phyloP scores from a whole-genome alignment of 2,329 filamentous ascomycete species.

The Colletotrichum destructivum region DNA sequence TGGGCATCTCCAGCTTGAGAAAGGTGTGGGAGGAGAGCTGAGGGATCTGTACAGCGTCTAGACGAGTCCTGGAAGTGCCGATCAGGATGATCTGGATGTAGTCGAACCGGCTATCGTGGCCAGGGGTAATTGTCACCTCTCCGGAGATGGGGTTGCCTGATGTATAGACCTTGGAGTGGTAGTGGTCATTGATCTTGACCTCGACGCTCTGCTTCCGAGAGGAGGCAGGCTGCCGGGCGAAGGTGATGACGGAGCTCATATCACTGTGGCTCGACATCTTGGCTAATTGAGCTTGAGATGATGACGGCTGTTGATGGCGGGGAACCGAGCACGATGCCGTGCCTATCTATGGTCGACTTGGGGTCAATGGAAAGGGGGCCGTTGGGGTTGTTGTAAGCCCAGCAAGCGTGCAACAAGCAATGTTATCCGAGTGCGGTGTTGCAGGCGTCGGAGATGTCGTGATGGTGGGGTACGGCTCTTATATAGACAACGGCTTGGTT shows the following conservation, averaged over 20 bases:
- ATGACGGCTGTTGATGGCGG: neutral
- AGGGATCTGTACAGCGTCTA: conserved; percentile 66
- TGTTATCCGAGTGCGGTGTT: neutral
- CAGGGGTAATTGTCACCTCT: conserved; percentile 61
- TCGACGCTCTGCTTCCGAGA: conserved; percentile 56
- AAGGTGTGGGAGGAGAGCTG: conserved; percentile 67
- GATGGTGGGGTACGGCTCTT: conserved; percentile 12
- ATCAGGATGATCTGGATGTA: conserved; percentile 67
- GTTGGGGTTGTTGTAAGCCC: conserved; percentile 8
- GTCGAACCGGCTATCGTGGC: conserved; percentile 65
- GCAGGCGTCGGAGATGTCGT: neutral
- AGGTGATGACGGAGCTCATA: conserved; percentile 42
- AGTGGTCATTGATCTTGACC: conserved; percentile 68
- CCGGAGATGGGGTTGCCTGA: conserved; percentile 67
- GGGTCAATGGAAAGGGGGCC: neutral
- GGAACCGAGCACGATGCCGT: neutral
- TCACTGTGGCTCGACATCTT: conserved; percentile 43
- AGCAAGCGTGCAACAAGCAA: conserved; percentile 22
- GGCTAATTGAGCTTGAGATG: neutral
- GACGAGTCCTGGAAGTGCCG: conserved; percentile 64
- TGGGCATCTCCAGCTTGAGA: conserved; percentile 70
- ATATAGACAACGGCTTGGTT: conserved; percentile 18
- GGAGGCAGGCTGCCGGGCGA: conserved; percentile 46
- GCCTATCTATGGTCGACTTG: neutral
- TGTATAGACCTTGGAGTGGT: conserved; percentile 69